Percentiles rank a stretch among this genome's conserved stretches.
Conservation (phyloP, 768 basidiomycete genomes). For the Hebeloma cylindrosporum region DNA sequence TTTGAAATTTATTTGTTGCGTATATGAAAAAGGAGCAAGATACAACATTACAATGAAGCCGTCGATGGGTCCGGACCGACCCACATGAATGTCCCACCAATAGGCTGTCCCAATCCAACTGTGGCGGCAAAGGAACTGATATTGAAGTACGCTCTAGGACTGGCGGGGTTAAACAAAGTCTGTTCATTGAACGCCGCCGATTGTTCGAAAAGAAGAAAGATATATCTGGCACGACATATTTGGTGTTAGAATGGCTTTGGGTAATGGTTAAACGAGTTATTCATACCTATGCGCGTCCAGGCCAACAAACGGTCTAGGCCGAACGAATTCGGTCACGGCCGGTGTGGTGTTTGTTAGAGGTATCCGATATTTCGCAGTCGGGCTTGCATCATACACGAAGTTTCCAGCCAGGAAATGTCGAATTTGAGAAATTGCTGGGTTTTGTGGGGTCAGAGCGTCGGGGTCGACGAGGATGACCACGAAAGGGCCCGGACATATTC, state of each 20-base stretch:
- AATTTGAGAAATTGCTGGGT: constrained; percentile 38
- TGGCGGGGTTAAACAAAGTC: constrained; percentile 35
- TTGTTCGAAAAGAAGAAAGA: not conserved
- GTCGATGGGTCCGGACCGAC: constrained; percentile 33
- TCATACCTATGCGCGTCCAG: not conserved
- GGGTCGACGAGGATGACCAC: constrained; percentile 45
- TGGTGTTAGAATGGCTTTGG: no score
- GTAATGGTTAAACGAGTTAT: no score
- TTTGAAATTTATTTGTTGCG: no score
- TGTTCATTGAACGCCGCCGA: constrained; percentile 30
- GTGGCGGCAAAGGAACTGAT: constrained; percentile 40
- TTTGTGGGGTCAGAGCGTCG: constrained; percentile 47
- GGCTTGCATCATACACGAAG: constrained; percentile 32
- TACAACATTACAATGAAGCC: not conserved
- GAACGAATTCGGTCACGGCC: constrained; percentile 38
- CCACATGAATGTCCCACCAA: constrained; percentile 47
- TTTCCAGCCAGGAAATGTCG: constrained; percentile 46
- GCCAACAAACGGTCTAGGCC: constrained; percentile 29
- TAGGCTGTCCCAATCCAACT: constrained; percentile 40
- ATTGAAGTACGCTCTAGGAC: constrained; percentile 36
- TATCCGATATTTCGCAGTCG: no score
- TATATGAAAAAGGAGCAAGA: not conserved
- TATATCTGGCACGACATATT: no score
- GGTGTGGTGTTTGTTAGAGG: constrained; percentile 42
- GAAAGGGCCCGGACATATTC: no score